Evolutionary conservation across 148 eudicot genomes (phyloP).

Genomic region (Vaccinium myrtillus): DNA sequence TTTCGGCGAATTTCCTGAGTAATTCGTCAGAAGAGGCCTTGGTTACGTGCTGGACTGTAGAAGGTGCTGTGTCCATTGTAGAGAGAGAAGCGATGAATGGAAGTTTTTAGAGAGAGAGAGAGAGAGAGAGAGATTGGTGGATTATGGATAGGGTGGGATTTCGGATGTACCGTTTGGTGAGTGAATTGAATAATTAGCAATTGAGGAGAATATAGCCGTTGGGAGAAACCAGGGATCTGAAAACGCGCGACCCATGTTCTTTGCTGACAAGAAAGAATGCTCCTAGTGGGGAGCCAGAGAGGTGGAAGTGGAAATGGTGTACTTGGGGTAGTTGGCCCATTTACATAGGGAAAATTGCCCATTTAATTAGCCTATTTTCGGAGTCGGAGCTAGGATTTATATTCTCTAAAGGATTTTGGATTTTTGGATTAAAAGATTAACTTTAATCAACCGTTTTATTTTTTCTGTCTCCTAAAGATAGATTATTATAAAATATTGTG

Average conservation of each 20-base stretch:
- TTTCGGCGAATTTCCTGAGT: slow-evolving; percentile 66
- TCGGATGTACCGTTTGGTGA: slow-evolving; percentile 13
- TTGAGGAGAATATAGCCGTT: slow-evolving; percentile 68
- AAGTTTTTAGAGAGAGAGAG: slow-evolving; percentile 4
- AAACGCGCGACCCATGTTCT: slow-evolving; percentile 11
- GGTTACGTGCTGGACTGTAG: slow-evolving; percentile 58
- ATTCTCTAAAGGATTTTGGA: no score
- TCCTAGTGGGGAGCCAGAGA: not conserved
- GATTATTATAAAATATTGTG: no score
- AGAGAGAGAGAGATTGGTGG: no score
- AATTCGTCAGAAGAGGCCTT: slow-evolving; percentile 77
- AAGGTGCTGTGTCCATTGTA: slow-evolving; percentile 19
- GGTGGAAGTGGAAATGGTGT: not conserved
- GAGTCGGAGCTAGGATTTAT: no score
- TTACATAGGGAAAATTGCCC: not conserved
- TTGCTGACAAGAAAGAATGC: not conserved
- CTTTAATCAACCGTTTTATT: no score
- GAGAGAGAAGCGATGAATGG: not conserved
- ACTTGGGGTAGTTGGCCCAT: not conserved
- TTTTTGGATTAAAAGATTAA: no score
- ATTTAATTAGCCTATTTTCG: not conserved
- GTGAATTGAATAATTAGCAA: slow-evolving; percentile 18
- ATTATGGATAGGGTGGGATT: not conserved
- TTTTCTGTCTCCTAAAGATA: no score
- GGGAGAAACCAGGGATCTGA: not conserved